A percentile compares a stretch with the other conserved stretches of the same genome.
phyloP scores from a whole-genome alignment of 2,329 filamentous ascomycete genomes.

The Fusarium ambrosium region DNA sequence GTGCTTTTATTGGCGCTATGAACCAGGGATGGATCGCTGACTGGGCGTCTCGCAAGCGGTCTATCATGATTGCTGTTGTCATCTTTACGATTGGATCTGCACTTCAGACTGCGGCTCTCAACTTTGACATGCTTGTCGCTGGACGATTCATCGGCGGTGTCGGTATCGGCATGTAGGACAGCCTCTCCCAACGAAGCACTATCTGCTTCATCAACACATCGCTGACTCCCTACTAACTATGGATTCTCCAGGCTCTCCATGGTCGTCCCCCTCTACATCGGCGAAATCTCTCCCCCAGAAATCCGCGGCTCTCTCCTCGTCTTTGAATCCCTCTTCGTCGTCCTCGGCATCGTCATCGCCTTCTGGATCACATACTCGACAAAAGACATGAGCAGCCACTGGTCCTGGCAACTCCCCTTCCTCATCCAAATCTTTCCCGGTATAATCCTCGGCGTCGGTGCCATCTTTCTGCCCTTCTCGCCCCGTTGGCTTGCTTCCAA shows the following conservation, averaged over 20 bases:
- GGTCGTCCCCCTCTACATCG: not conserved
- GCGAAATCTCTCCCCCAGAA: not conserved
- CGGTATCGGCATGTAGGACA: not conserved
- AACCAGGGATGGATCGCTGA: slow-evolving; percentile 26
- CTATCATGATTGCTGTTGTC: not conserved
- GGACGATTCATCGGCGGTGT: not conserved
- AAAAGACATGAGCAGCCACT: slow-evolving; percentile 24
- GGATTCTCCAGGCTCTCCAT: not conserved
- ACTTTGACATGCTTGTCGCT: not conserved
- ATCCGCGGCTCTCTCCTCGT: slow-evolving; percentile 5
- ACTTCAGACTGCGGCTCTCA: not conserved
- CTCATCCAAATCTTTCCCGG: slow-evolving; percentile 14
- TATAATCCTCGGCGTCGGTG: not conserved
- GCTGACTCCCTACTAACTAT: no score
- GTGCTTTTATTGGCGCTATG: slow-evolving; percentile 52
- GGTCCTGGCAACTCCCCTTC: slow-evolving; percentile 19
- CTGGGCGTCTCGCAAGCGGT: not conserved
- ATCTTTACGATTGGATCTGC: not conserved
- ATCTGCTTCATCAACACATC: not conserved
- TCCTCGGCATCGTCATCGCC: slow-evolving; percentile 40
- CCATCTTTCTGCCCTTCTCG: slow-evolving; percentile 3
- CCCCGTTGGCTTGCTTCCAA: slow-evolving; percentile 16
- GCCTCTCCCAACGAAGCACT: not conserved
- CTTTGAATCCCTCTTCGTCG: slow-evolving; percentile 4
- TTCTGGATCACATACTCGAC: slow-evolving; percentile 48